Base-by-base conservation (phyloP, 495 filamentous ascomycete species). In the Talaromyces adpressus region DNA sequence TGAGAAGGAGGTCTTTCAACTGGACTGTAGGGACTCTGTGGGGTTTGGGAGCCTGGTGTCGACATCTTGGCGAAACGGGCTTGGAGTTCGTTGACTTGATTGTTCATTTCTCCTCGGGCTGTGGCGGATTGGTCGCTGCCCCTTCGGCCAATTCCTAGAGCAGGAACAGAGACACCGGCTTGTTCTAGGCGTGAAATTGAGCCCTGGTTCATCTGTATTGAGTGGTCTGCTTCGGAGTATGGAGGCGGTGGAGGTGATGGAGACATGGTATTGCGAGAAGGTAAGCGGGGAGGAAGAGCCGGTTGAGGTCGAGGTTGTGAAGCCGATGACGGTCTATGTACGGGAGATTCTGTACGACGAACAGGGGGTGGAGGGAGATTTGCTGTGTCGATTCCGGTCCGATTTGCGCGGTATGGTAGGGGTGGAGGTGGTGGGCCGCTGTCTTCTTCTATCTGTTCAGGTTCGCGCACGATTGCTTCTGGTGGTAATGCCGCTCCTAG, bases 81-180 rank as follows among this genome's bases (percentile, higher is more conserved):
- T 68, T 91, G 86, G 5, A 95, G 78, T 63, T 90, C 86, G 65
- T 81, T 82, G 5, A 91, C 68, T 45, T 85, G 83, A 1, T 71
- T 63, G 54, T 72, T 70, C 32, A 60, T 36, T 6, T 36, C 61
- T 65, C 22, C 58, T 52, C 25, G 70, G 60, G 20, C 64, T 41
- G 54, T 66, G 65, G 65, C 14, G 52, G 64, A 27, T 62, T 58
- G 4, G 27, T 65, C 59, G 58, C 62, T 66, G 11, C 64, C 61
- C 63, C 25, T 69, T 56, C 61, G 65, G 59, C 86, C 87, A 64
- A 96, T 95, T 16, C 89, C 89, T 49, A 97, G 79, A 0, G 83
- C 90, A 1, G 93, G 91, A 2, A 97, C 91, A 0, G 87, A 90
- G 51, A 97, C 81, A 3, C 93, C 93, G 6, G 92, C 88, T 61